Evolutionary conservation across 345 rosid species (phyloP).

Genomic region (Melaleuca quinquenervia): DNA sequence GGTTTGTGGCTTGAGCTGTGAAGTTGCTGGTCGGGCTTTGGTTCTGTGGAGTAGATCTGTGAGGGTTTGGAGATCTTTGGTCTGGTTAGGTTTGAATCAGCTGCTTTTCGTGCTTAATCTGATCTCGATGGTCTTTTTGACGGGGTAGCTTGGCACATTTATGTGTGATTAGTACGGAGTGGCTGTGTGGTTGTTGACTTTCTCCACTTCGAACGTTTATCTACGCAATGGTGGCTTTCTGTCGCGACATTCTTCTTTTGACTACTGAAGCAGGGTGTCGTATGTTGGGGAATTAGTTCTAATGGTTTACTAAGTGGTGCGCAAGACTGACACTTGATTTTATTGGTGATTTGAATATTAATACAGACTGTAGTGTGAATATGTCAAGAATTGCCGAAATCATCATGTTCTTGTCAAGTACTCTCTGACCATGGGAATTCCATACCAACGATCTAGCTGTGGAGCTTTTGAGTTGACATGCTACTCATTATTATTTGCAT

Average conservation of each 20-base stretch:
- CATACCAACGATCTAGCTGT: not conserved
- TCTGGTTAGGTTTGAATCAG: not conserved
- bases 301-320: not conserved
- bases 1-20: not conserved
- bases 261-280: not conserved
- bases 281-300: not conserved
- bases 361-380: not conserved
- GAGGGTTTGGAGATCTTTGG: not conserved
- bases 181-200: not conserved
- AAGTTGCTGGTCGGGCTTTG: not conserved
- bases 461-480: not conserved
- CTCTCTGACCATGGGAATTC: not conserved
- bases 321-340: not conserved
- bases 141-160: not conserved
- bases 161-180: rapidly evolving
- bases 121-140: not conserved
- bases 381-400: not conserved
- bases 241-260: not conserved
- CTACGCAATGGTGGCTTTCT: too few species aligned
- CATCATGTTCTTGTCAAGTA: not conserved
- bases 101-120: not conserved
- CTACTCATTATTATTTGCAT: not conserved
- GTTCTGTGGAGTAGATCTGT: not conserved
- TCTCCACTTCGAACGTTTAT: not conserved
- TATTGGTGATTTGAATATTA: not conserved